A percentile compares a stretch with the other conserved stretches of the same genome.
Evolutionary conservation across 1,139 yeast genomes (phyloP).

Genomic region (Zhuliangozyma parablackwelliae): DNA sequence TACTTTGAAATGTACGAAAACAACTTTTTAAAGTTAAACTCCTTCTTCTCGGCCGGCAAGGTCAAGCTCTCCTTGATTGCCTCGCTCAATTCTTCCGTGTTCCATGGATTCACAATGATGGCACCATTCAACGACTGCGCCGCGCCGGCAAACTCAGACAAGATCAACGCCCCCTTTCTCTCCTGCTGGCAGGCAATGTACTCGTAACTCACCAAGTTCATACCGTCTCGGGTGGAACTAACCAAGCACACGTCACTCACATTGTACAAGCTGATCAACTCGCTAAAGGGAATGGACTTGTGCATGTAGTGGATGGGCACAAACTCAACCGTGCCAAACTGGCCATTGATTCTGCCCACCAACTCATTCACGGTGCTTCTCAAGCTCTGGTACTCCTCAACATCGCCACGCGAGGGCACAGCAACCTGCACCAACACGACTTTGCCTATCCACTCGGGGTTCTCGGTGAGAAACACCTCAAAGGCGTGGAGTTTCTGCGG

Average conservation of each 20-base stretch:
- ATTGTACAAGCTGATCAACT: slow-evolving; percentile 80
- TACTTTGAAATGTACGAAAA: slow-evolving; percentile 86
- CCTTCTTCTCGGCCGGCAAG: slow-evolving; percentile 73
- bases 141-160: slow-evolving; percentile 98
- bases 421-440: slow-evolving; percentile 95
- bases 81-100: slow-evolving; percentile 85
- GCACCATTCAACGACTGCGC: slow-evolving; percentile 96
- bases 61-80: slow-evolving; percentile 87
- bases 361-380: slow-evolving; percentile 93
- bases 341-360: slow-evolving; percentile 95
- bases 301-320: slow-evolving; percentile 97
- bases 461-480: slow-evolving; percentile 84
- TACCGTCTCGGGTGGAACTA: slow-evolving; percentile 94
- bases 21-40: slow-evolving; percentile 73
- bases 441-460: slow-evolving; percentile 98
- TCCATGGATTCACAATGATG: slow-evolving; percentile 95
- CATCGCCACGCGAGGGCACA: slow-evolving; percentile 96
- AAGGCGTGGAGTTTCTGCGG: slow-evolving; percentile 96
- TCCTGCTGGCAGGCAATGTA: slow-evolving; percentile 93
- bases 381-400: slow-evolving; percentile 92
- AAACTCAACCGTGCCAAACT: slow-evolving; percentile 94
- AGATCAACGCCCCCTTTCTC: slow-evolving; percentile 77
- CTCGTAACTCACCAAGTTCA: slow-evolving; percentile 94
- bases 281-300: slow-evolving; percentile 85
- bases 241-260: slow-evolving; percentile 89